Conservation (phyloP, 2,329 filamentous ascomycete species). For the Cladosporium sp. region DNA sequence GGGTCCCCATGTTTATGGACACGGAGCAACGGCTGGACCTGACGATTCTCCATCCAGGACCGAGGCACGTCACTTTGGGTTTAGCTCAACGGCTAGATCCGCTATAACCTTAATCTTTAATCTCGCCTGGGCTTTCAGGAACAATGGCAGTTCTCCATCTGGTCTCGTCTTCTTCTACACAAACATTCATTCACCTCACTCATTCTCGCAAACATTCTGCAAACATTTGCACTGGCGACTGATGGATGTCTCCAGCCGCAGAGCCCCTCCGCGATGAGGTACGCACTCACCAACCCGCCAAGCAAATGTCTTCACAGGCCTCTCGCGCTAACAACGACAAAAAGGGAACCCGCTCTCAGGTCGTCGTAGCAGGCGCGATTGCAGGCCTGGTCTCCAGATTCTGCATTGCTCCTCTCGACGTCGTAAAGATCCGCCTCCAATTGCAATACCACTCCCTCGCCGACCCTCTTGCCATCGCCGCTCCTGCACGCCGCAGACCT, state of each 20-base stretch:
- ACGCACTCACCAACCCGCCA: slow-evolving; percentile 17
- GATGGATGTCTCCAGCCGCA: slow-evolving; percentile 60
- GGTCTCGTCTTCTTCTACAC: too few relatives aligned
- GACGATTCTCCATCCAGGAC: too few relatives aligned
- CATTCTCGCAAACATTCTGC: too few relatives aligned
- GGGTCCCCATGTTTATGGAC: too few relatives aligned
- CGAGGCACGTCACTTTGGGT: too few relatives aligned
- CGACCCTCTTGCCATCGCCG: slow-evolving; percentile 58
- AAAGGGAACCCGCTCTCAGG: slow-evolving; percentile 62
- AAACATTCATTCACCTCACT: too few relatives aligned
- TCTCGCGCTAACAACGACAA: slow-evolving; percentile 2
- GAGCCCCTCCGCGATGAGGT: slow-evolving; percentile 67
- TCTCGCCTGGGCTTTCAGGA: too few relatives aligned
- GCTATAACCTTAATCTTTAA: too few relatives aligned
- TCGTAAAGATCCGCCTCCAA: slow-evolving; percentile 96
- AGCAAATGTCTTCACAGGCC: slow-evolving; percentile 1
- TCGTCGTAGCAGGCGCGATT: slow-evolving; percentile 60
- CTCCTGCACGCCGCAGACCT: slow-evolving; percentile 25
- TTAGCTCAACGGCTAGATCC: too few relatives aligned
- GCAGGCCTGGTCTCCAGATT: slow-evolving; percentile 91
- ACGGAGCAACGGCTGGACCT: too few relatives aligned
- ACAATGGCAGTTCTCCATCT: too few relatives aligned
- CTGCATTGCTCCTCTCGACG: slow-evolving; percentile 89
- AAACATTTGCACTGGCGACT: not conserved
- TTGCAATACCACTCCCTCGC: slow-evolving; percentile 82